A percentile compares a stretch with the other conserved stretches of the same genome.
These are phyloP conservation scores for Eucalyptus erythrocorys DNA, from an alignment of 345 rosid genomes.

Conservation along the genomic window DNA sequence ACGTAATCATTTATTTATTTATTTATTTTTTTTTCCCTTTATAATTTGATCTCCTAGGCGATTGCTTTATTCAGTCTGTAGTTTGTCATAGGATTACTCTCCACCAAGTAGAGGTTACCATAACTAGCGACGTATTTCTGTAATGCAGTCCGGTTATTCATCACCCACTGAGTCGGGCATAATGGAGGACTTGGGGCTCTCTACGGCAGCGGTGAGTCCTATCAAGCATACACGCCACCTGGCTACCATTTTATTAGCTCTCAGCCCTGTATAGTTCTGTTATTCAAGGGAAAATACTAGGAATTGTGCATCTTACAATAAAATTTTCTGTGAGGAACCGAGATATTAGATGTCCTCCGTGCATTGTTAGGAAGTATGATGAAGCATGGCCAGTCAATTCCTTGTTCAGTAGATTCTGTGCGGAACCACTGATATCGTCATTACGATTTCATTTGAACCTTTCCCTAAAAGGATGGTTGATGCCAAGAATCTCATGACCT, in stretches of 20 bases:
- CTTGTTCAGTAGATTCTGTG: neutral
- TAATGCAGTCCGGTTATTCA: constrained; percentile 39
- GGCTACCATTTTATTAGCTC: neutral
- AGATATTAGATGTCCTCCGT: neutral
- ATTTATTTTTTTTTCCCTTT: too few species aligned
- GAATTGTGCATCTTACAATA: neutral
- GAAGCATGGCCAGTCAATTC: neutral
- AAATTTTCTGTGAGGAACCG: neutral
- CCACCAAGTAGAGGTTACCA: neutral
- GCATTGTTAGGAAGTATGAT: neutral
- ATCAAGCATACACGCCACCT: neutral
- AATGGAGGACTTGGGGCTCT: constrained; percentile 46
- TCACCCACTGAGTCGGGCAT: constrained; percentile 56
- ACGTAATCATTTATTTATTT: too few species aligned
- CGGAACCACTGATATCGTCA: neutral
- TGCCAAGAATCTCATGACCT: too few species aligned
- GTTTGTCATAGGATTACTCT: neutral
- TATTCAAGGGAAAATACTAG: neutral
- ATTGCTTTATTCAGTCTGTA: neutral
- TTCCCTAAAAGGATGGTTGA: too few species aligned
- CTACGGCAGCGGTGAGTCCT: constrained; percentile 37
- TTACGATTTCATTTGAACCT: neutral
- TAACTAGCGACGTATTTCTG: neutral
- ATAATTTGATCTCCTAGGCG: too few species aligned
- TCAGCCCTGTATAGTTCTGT: neutral